Percentiles rank a stretch among this genome's conserved stretches.
Evolutionary conservation across 2,329 filamentous ascomycete genomes (phyloP).

Genomic region (Fusarium mundagurra): DNA sequence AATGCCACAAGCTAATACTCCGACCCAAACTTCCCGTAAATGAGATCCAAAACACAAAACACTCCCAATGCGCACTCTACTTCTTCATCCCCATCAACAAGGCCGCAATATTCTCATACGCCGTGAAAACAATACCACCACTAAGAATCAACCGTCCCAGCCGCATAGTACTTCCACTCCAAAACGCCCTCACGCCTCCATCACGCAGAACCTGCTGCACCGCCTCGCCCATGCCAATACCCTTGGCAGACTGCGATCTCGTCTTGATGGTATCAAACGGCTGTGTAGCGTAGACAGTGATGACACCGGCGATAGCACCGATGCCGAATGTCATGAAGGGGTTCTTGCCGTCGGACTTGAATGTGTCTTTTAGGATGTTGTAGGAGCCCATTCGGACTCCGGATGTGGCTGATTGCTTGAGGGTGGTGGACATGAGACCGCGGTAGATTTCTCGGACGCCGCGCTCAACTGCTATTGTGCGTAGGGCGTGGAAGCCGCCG

Average conservation of each 20-base stretch:
- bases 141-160: constrained; percentile 70
- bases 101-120: constrained; percentile 65
- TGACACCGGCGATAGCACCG: constrained; percentile 67
- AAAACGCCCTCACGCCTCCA: constrained; percentile 68
- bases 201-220: constrained; percentile 63
- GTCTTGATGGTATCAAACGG: constrained; percentile 74
- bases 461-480: constrained; percentile 50
- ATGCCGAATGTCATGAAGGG: constrained; percentile 65
- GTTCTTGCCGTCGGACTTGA: constrained; percentile 37
- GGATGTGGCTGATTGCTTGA: constrained; percentile 60
- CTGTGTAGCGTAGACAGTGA: constrained; percentile 69
- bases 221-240: constrained; percentile 66
- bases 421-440: constrained; percentile 55
- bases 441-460: constrained; percentile 56
- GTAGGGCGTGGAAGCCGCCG: constrained; percentile 46
- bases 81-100: constrained; percentile 17
- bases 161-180: constrained; percentile 75
- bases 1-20: not conserved
- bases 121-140: constrained; percentile 73
- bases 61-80: not conserved
- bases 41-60: not conserved
- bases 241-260: constrained; percentile 66
- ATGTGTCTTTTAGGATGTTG: constrained; percentile 54
- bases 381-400: constrained; percentile 60
- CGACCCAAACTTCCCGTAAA: not conserved